Base-by-base conservation (phyloP, 257 asterid genomes). In the Primulina eburnea region DNA sequence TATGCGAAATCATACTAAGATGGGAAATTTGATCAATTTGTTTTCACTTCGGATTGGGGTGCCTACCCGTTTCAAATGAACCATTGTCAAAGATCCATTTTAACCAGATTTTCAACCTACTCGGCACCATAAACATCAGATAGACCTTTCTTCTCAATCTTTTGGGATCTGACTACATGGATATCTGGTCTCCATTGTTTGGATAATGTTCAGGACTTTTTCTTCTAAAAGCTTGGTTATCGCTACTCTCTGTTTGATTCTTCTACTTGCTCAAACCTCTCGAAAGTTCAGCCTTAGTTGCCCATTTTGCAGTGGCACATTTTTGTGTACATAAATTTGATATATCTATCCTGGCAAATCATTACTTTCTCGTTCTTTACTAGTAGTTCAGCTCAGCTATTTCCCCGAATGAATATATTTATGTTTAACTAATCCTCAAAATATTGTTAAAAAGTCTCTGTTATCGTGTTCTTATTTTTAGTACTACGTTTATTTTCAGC, bases 401-500 rank as follows among this genome's bases (percentile, higher is more conserved):
- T 68, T 72, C 72, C 43, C 34, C 7, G 16, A 58, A 65, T n/a
- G 16, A 60, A 73, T 50, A 24, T 50, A 24, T 60, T 60, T 29
- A 16, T 67, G 18, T 34, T 34, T 24, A 17, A 21, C 64, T 58
- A 9, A 20, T 35, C 16, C 50, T 17, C 30, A 10, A 28, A n/a
- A 17, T 35, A 17, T 61, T 2, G 6, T 65, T 52, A 58, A 7
- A 14, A 58, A 20, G 6, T 71, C 33, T n/a, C 33, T n/a, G 24
- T 43, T 20, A 24, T 2, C 6, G 38, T 58, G 37, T 65, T 64
- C 62, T 72, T 70, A 14, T 71, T 68, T 72, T 71, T 68, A 53
- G 52, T 47, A 5, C 34, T 53, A 37, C 71, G 37, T 80, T 29
- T 72, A 16, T 32, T 77, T 74, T 77, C 95, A 90, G 97, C 76